Percentiles rank a stretch among this genome's conserved stretches.
phyloP scores from a whole-genome alignment of 1,284 basidiomycete species.

The Nidula niveotomentosa region DNA sequence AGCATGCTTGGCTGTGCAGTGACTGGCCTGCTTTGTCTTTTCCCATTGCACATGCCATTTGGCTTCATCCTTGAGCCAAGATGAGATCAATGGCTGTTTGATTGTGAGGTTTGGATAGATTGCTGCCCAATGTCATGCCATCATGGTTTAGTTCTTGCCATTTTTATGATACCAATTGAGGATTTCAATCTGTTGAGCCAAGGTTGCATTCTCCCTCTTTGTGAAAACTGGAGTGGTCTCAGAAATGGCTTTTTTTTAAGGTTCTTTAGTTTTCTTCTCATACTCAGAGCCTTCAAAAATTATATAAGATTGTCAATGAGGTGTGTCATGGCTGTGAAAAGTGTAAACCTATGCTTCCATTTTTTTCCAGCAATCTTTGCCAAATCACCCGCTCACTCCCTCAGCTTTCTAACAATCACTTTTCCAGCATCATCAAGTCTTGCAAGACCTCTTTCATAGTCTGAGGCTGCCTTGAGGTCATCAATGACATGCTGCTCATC shows the following conservation, averaged over 20 bases:
- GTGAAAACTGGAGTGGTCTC: background rate
- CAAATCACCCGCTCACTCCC: too few relatives aligned
- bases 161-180: background rate
- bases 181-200: background rate
- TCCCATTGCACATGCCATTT: background rate
- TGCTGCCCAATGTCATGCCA: background rate
- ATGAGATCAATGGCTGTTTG: background rate
- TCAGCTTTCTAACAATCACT: too few relatives aligned
- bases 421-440: too few relatives aligned
- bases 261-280: background rate
- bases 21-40: background rate
- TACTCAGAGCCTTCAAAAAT: background rate
- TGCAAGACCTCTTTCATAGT: too few relatives aligned
- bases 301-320: too few relatives aligned
- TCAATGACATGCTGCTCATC: too few relatives aligned
- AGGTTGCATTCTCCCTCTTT: background rate
- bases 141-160: background rate
- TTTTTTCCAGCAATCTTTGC: too few relatives aligned
- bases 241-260: constrained; percentile 3
- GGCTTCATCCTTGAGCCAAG: background rate
- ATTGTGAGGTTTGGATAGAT: background rate
- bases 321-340: too few relatives aligned
- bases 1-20: background rate
- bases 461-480: too few relatives aligned
- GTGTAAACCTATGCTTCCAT: too few relatives aligned